phyloP scores from a whole-genome alignment of 169 alveolate genomes.

The Eimeria acervulina region DNA sequence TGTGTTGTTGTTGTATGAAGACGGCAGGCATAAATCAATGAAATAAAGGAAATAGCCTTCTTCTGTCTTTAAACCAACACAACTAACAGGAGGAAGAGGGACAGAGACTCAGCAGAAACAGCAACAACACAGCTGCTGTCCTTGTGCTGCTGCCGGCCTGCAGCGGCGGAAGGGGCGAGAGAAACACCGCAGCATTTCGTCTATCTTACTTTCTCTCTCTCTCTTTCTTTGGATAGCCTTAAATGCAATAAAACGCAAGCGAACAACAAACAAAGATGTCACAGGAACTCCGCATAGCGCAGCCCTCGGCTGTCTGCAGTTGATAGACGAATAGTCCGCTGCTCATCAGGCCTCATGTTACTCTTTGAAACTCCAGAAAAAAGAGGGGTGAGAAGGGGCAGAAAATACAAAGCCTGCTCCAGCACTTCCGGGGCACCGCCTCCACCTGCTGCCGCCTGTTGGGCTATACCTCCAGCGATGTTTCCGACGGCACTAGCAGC shows the following conservation, averaged over 20 bases:
- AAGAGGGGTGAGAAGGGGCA: background rate
- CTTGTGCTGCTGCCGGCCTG: slow-evolving; percentile 11
- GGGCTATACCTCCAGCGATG: background rate
- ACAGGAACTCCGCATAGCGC: slow-evolving; percentile 32
- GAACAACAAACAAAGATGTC: background rate
- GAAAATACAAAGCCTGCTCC: background rate
- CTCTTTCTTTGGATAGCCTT: too few relatives aligned
- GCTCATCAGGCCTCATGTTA: background rate
- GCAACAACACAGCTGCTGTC: background rate
- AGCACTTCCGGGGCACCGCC: background rate
- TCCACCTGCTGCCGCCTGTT: background rate
- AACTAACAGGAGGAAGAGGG: background rate
- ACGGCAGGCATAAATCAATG: background rate
- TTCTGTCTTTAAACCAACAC: background rate
- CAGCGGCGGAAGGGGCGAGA: background rate
- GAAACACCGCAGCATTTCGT: background rate
- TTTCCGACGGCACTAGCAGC: background rate
- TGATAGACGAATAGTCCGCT: background rate
- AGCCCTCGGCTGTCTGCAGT: slow-evolving; percentile 9
- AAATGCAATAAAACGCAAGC: too few relatives aligned
- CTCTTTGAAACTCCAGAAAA: background rate
- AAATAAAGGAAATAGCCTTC: background rate
- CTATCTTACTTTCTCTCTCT: too few relatives aligned
- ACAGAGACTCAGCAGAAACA: background rate
- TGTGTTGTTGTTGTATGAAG: background rate